Base-by-base conservation (phyloP, 371 early-diverging fungal genomes). In the Syncephalastrum monosporum region DNA sequence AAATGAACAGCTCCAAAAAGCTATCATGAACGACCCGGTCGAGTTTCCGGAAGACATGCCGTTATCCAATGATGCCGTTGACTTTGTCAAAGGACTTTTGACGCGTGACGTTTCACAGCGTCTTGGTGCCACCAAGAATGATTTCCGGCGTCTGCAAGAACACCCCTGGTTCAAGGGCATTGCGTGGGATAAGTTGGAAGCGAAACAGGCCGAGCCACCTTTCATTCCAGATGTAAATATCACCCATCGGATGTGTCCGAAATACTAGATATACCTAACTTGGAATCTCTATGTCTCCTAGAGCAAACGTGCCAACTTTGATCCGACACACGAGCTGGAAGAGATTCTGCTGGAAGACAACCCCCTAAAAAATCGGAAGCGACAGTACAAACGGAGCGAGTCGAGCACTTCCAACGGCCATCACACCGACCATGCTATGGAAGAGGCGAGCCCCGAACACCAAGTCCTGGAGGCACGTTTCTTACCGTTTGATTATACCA, bases 261-360 rank as follows among this genome's bases (percentile, higher is more conserved):
- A 4, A 41, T 14, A 13, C 23, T 43, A 44, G 16, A 17, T 41
- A 53, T 33, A 4, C 19, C 10, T 24, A 15, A 29, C 42, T 55
- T 14, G 42, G 1, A 2, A 55, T 12, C 25, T 51, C 16, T 42
- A 66, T 46, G 50, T 50, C 21, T 75, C 67, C 60, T 64, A 80
- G 61, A 74, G 72, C 44, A 84, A 91, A 57, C 74, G 80, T 53
- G 80, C 86, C 53, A 93, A 93, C 67, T 98, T 97, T 79, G 97
- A 98, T 76, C 94, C 95, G 7, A 91, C 95, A 6, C 91, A 94
- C 63, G 97, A 98, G 52, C 77, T 97, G 5, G 97, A 97, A 58
- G 99, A 98, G 64, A 81, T 96, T 23, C 71, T 96, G 29, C 71
- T 95, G 43, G 97, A 97, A 65, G 94, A 96, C 21, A 91, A 94